Evolutionary conservation across 495 filamentous ascomycete genomes (phyloP), one percentile per base, ranked within the genome.

Genomic region (Aspergillus nidulans): DNA sequence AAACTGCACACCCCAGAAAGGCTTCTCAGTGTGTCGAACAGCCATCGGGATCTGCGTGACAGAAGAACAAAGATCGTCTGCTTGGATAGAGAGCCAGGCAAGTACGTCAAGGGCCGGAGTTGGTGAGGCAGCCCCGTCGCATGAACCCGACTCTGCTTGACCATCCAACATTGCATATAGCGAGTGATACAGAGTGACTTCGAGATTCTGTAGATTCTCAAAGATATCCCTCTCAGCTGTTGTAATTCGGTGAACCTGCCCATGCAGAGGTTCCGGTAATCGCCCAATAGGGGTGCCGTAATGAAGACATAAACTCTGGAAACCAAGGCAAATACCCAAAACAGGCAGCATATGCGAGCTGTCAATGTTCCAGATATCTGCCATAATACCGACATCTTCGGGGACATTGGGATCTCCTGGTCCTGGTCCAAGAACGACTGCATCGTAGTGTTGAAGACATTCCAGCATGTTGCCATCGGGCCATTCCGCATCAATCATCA

Each of bases 1-100:
- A 65, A 92, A 97, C 63, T 98, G 94, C 30, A 98, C 73, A 0
- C 86, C 94, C 85, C 86, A 96, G 59, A 92, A 95, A 5, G 94
- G 94, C 60, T 85, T 89, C 2, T 59, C 55, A 23, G 44, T 69
- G 65, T 96, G 91, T 45, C 72, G 80, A 18, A 86, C 83, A 3
- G 80, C 89, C 87, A 96, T 95, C 39, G 95, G 74, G 19, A 96
- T 86, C 23, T 74, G 69, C 7, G 30, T 51, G 2, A 23, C 46
- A 10, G 49, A 8, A 5, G 49, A 32, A 19, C 39, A 34, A 12
- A 39, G 16, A 13, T 21, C 40, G 15, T 57, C 49, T 16, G 43
- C 24, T 20, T 66, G 62, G 20, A 74, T 49, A 19, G 62, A 56
- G 12, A 76, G 47, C 69, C 70, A 76, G 21, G 75, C 70, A 43